Conservation (phyloP, 2,329 filamentous ascomycete species). For the Aspergillus sp. region DNA sequence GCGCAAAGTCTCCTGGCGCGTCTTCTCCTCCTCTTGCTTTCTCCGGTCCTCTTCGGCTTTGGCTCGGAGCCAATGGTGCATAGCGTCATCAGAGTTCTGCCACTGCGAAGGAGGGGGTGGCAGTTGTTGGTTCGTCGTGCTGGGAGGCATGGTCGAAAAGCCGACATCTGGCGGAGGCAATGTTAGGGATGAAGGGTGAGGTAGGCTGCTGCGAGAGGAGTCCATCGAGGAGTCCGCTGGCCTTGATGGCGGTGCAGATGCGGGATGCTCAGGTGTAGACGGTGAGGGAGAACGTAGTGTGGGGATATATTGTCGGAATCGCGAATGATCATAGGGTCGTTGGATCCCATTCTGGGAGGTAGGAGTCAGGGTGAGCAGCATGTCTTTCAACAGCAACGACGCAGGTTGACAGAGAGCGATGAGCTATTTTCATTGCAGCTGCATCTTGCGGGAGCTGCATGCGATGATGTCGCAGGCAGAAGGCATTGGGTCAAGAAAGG, state of each 20-base stretch:
- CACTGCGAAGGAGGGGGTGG: constrained; percentile 66
- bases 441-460: constrained; percentile 6
- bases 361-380: constrained; percentile 55
- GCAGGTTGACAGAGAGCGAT: constrained; percentile 7
- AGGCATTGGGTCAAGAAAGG: background rate
- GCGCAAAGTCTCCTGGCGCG: constrained; percentile 61
- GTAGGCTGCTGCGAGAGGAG: constrained; percentile 67
- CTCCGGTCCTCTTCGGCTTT: constrained; percentile 68
- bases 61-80: constrained; percentile 69
- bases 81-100: constrained; percentile 67
- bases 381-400: constrained; percentile 19
- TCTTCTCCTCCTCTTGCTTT: constrained; percentile 70
- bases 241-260: constrained; percentile 25
- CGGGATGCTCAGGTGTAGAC: constrained; percentile 32
- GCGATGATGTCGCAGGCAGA: constrained; percentile 3
- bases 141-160: constrained; percentile 34
- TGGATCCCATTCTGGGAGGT: constrained; percentile 48
- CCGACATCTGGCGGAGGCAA: constrained; percentile 47
- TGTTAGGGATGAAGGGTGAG: constrained; percentile 66
- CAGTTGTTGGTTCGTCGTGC: constrained; percentile 49
- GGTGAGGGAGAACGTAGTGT: constrained; percentile 38
- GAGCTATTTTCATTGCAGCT: constrained; percentile 9
- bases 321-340: constrained; percentile 50
- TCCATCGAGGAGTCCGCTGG: constrained; percentile 61
- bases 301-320: constrained; percentile 42